Percentiles rank a stretch among this genome's conserved stretches.
Conservation (phyloP, 441 rosid genomes). For the Bruguiera hainesii region DNA sequence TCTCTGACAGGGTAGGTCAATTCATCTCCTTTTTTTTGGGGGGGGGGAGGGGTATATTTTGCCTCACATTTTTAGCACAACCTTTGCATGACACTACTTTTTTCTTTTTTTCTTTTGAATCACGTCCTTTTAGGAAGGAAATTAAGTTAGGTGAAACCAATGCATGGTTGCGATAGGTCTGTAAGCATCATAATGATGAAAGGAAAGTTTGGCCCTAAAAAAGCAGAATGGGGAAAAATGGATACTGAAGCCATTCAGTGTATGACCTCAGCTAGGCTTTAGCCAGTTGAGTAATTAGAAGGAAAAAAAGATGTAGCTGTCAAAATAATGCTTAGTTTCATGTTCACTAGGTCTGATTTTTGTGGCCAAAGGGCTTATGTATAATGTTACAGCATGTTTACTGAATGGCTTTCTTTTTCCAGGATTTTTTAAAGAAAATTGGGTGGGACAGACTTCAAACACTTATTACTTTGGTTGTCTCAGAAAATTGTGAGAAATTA, state of each 20-base stretch:
- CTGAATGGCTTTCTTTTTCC: too few species aligned
- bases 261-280: too few species aligned
- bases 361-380: too few species aligned
- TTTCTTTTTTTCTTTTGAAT: background rate
- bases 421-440: background rate
- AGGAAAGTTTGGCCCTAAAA: too few species aligned
- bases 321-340: too few species aligned
- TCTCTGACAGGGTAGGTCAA: constrained; percentile 67
- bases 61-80: constrained; percentile 1
- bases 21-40: background rate
- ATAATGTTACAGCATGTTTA: too few species aligned
- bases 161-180: background rate
- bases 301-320: too few species aligned
- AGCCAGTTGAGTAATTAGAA: too few species aligned
- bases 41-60: background rate
- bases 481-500: constrained; percentile 8
- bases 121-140: background rate
- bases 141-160: background rate
- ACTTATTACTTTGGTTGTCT: constrained; percentile 11
- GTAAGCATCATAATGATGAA: too few species aligned
- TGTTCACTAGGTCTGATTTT: background rate
- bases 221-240: too few species aligned
- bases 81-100: background rate
- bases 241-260: too few species aligned
- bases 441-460: background rate